Evolutionary conservation across 2,329 filamentous ascomycete genomes (phyloP).

Genomic region (Talaromyces sp.): DNA sequence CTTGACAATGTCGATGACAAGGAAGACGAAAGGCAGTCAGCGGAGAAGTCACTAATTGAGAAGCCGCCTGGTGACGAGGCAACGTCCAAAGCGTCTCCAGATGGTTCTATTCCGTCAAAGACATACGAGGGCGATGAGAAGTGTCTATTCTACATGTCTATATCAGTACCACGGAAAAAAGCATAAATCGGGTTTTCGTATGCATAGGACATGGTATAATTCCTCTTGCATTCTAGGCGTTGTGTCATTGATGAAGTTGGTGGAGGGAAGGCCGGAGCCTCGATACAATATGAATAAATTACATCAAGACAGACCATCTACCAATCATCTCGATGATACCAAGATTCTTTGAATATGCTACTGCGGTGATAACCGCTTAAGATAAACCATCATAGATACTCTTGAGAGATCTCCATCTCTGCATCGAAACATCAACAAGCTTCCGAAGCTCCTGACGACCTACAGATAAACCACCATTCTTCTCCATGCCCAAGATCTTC

Average conservation of each 20-base stretch:
- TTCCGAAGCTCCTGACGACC: constrained; percentile 60
- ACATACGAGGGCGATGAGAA: background rate
- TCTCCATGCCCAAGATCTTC: constrained; percentile 68
- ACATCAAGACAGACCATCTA: background rate
- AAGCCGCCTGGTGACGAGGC: background rate
- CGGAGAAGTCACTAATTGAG: constrained; percentile 14
- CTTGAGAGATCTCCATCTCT: constrained; percentile 62
- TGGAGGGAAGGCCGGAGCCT: background rate
- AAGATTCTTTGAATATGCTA: background rate
- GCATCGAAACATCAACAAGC: constrained; percentile 57
- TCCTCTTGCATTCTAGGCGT: constrained; percentile 1
- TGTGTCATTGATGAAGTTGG: background rate
- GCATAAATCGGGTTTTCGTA: background rate
- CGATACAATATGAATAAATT: background rate
- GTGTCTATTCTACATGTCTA: constrained; percentile 15
- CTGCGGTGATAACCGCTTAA: background rate
- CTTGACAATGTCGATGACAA: constrained; percentile 13
- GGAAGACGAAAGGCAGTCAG: constrained; percentile 8
- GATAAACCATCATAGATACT: constrained; percentile 32
- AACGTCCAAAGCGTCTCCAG: constrained; percentile 34
- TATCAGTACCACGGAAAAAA: constrained; percentile 13
- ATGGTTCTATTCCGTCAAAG: background rate
- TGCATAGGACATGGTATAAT: background rate
- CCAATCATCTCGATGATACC: background rate
- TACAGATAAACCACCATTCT: constrained; percentile 71